Evolutionary conservation across 805 yeast species (phyloP), one percentile per base, ranked within the genome.

Genomic region (Zygosaccharomyces bisporus): DNA sequence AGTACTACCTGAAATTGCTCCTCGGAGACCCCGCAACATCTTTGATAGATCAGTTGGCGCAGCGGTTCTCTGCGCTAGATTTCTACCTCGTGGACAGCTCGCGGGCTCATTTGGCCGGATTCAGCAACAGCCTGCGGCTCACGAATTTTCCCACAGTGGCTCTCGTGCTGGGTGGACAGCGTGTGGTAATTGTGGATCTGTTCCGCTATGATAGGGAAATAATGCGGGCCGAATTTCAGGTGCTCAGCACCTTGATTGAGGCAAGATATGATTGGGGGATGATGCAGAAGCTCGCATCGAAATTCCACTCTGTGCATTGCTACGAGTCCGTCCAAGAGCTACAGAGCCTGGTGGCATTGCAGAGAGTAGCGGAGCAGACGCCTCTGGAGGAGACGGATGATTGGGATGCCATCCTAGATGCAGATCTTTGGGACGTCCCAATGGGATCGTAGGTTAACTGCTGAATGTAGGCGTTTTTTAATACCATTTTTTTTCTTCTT

Each of bases 81-180:
- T 67, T 72, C 45, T 54, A 59, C 30, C 46, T 54, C n/a, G 50
- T 71, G 8, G 75, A 72, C 50, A 60, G 63, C 1, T 51, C 70
- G 1, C 20, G 43, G 16, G 55, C 57, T 6, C 52, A 53, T 9
- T 52, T 59, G 38, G 54, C 66, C 2, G 58, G 51, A 4, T 39
- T 68, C 16, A 50, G 66, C 3, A 55, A 42, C 38, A 34, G 13
- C 39, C 45, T 54, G 43, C 50, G 49, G 32, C 36, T 51, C 24
- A 24, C 40, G 19, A 24, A 39, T 10, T 41, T 35, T 10, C 57
- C 57, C 24, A 43, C 50, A 14, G 27, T 50, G 18, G 32, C 39
- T 13, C 29, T 46, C 27, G 32, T 43, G 29, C 13, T 45, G 19
- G 46, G 32, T 13, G 29, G 38, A 18, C 17, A 38, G 9, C 32